phyloP scores from a whole-genome alignment of 441 rosid species.

The Metrosideros polymorpha region DNA sequence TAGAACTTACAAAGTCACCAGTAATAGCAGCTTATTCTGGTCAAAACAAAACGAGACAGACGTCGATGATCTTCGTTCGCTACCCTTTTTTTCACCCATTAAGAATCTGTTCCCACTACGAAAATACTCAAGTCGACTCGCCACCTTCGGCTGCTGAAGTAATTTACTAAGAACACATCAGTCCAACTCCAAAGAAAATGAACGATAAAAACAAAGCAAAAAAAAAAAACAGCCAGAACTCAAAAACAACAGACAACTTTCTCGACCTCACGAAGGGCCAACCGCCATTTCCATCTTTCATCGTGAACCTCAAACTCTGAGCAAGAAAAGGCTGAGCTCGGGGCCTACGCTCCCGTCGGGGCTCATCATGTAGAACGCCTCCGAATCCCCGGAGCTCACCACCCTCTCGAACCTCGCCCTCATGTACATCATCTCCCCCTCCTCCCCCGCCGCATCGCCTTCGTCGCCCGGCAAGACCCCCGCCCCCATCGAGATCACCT shows the following conservation, averaged over 20 bases:
- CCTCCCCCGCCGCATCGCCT: background rate
- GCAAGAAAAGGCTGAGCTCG: constrained; percentile 9
- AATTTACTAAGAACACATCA: background rate
- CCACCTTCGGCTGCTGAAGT: background rate
- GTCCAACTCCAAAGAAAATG: background rate
- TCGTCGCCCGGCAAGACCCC: constrained; percentile 2
- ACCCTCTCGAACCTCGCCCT: constrained; percentile 12
- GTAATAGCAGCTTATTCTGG: background rate
- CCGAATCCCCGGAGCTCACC: constrained; percentile 4
- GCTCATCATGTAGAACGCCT: constrained; percentile 13
- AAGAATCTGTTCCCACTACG: background rate
- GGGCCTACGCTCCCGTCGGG: constrained; percentile 9
- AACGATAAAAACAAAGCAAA: fast-evolving
- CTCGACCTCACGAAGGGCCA: background rate
- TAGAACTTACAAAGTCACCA: background rate
- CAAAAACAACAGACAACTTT: background rate
- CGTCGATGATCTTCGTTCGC: background rate
- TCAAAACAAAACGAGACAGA: background rate
- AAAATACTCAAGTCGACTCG: background rate
- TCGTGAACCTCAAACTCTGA: background rate
- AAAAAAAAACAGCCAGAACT: background rate
- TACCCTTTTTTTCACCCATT: background rate
- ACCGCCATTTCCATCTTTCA: background rate
- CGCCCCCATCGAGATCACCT: constrained; percentile 5
- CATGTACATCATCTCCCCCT: constrained; percentile 14